Base-by-base conservation (phyloP, 805 yeast genomes). In the Yamadazyma scolyti region DNA sequence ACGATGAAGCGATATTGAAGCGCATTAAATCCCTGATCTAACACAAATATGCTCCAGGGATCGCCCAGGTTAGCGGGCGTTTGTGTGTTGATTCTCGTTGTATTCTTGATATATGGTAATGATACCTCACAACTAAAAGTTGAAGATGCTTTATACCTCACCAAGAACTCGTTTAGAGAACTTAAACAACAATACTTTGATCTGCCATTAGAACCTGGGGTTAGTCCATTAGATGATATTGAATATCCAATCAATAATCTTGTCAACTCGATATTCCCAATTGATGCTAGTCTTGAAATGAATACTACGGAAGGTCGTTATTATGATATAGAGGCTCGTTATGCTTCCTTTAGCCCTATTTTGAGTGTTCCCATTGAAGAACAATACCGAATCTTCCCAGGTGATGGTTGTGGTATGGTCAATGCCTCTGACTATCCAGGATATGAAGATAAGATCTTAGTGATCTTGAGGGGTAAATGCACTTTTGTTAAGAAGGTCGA, bases 401-500 rank as follows among this genome's bases (percentile, higher is more conserved):
- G 40, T 16, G 40, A 53, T 30, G 69, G 58, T 8, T 65, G 71
- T 39, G 31, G 38, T 5, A 41, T 37, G 4, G 25, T 47, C 5
- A 29, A 44, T n/a, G 30, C 28, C 3, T 14, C 31, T 10, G 27
- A 44, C 7, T 39, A 23, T 9, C 39, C 40, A 9, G 40, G 45
- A 6, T 48, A 41, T 33, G 28, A 36, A 19, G 46, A 51, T 31
- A 56, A 61, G 35, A 46, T 56, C 10, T 20, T 61, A 12, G 41
- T 61, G 3, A 49, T 58, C 3, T 41, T 57, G 34, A 36, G 79
- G n/a, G 82, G 82, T 5, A 68, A 60, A 4, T 76, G 82, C 52
- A 65, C 76, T 14, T 73, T 77, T 46, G 74, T 69, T 28, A 62
- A 63, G 10, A 78, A 78, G 43, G 71, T 77, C 11, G 44, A 56